Conservation (phyloP, 495 filamentous ascomycete species). For the Lasiosphaeria ovina region DNA sequence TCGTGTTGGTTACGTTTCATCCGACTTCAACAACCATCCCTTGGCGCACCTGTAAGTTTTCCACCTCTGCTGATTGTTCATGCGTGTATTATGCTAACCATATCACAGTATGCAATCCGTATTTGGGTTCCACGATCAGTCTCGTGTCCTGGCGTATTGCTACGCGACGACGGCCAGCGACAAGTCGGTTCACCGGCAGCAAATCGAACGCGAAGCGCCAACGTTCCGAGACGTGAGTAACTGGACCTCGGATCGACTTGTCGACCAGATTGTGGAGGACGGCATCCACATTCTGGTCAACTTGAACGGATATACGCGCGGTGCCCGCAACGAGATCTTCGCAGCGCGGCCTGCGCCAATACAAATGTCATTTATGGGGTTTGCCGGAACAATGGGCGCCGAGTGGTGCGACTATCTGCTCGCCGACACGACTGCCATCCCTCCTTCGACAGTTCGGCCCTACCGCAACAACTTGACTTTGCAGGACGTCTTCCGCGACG, state of each 20-base stretch:
- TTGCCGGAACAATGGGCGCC: conserved; percentile 92
- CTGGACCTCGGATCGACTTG: conserved; percentile 81
- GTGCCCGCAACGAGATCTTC: conserved; percentile 97
- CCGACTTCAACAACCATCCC: conserved; percentile 99
- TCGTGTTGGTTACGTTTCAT: conserved; percentile 93
- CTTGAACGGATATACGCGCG: conserved; percentile 94
- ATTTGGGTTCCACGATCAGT: conserved; percentile 82
- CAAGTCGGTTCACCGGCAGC: conserved; percentile 82
- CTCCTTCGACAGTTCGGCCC: conserved; percentile 74
- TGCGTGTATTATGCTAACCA: not conserved
- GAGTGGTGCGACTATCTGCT: conserved; percentile 99
- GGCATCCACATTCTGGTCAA: conserved; percentile 96
- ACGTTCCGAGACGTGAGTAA: conserved; percentile 85
- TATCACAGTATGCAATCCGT: conserved; percentile 84
- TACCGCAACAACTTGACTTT: conserved; percentile 71
- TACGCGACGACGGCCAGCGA: conserved; percentile 97
- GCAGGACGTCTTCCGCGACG: conserved; percentile 67
- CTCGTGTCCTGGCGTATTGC: conserved; percentile 78
- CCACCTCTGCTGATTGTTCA: not conserved
- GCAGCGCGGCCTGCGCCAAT: conserved; percentile 92
- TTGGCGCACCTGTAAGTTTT: conserved; percentile 72
- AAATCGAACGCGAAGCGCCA: conserved; percentile 93
- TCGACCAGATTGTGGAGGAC: conserved; percentile 89
- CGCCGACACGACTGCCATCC: conserved; percentile 85
- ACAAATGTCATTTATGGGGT: conserved; percentile 99